Evolutionary conservation across 1,139 yeast genomes (phyloP), one percentile per base, ranked within the genome.

Genomic region (Spathaspora sp.): DNA sequence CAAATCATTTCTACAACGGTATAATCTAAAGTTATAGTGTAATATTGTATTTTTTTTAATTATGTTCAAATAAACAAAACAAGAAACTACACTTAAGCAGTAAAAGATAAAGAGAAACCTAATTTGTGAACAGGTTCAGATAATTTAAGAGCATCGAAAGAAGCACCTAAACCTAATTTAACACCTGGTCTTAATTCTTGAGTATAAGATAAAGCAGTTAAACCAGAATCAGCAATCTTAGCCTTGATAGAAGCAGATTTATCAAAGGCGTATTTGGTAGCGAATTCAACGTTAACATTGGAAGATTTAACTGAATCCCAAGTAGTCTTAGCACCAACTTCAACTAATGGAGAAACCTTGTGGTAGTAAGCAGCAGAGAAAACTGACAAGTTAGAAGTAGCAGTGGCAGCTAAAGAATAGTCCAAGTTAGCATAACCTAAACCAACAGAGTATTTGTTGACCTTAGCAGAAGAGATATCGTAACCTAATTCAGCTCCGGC

Each of bases 111-210:
- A 52, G 96, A 89, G 79, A 89, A 81, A 74, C 99, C 99, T 65
- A 93, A 81, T 84, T 95, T 91, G 85, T 93, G 99, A 65, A 95
- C 97, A 58, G 97, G 90, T 80, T 91, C 97, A 70, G 90, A 86
- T 68, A 93, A 82, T 76, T 93, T 89, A 76, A 90, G 84, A 61
- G 97, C 95, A 72, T 93, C 97, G 73, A 95, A 86, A 57, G 96
- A 89, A 64, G 96, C 86, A 81, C 99, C 99, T 59, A 95, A 82
- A 71, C 99, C 99, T 64, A 93, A 80, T 67, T 88, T 89, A 63
- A 95, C 97, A 73, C 98, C 98, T 52, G 96, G 96, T 80, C 95
- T 89, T 73, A 93, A 83, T 63, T 82, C 83, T 78, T 93, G 98
- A 69, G 95, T 88, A 86, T 93, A 93, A 56, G 97, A 81, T 65